phyloP scores from a whole-genome alignment of 345 rosid species.

The Eucalyptus sp. region DNA sequence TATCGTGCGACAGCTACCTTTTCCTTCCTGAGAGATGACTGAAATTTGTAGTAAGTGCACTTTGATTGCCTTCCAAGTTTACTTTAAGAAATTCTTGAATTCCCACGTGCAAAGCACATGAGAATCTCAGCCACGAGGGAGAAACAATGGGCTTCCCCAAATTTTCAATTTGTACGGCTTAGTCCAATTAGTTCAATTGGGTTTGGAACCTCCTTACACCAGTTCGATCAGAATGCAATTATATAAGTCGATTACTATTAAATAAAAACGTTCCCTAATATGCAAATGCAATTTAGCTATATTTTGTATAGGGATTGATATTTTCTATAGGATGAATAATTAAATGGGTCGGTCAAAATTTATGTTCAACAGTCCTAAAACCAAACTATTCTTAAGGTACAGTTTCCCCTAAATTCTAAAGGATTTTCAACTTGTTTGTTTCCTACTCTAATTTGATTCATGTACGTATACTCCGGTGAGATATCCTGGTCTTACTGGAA shows the following conservation, averaged over 20 bases:
- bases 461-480: not conserved
- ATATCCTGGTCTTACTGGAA: no score
- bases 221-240: not conserved
- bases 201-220: not conserved
- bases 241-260: not conserved
- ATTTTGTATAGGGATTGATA: not conserved
- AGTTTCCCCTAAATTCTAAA: not conserved
- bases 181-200: not conserved
- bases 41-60: not conserved
- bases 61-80: not conserved
- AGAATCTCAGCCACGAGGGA: not conserved
- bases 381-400: not conserved
- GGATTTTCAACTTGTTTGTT: not conserved
- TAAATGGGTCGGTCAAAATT: not conserved
- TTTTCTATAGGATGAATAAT: not conserved
- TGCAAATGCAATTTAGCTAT: not conserved
- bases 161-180: not conserved
- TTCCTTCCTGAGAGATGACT: not conserved
- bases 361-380: not conserved
- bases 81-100: not conserved
- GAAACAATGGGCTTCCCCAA: not conserved
- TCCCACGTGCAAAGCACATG: not conserved
- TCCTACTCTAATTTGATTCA: not conserved
- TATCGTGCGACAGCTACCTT: not conserved
- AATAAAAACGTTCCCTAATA: not conserved